Base-by-base conservation (phyloP, 2,329 filamentous ascomycete species). In the Pseudocercospora fuligena region DNA sequence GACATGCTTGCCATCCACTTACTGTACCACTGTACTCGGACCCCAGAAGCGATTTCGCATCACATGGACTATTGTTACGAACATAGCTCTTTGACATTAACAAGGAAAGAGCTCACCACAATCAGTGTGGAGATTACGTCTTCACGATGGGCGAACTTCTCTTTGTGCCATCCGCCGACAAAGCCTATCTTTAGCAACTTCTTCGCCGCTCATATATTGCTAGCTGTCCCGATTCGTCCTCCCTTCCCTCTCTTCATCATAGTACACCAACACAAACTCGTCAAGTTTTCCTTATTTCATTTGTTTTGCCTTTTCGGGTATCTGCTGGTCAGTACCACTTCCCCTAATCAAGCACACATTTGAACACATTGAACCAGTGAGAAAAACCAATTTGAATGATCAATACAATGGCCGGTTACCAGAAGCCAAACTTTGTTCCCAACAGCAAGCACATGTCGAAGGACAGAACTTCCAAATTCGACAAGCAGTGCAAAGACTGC, bases 291-390 rank as follows among this genome's bases (percentile, higher is more conserved):
- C 54, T 49, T 11, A 23, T 66, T 62, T 63, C 64, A 53, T 66
- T 62, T 59, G 60, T 63, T 31, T 43, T 46, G 47, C 27, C 60
- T 58, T 49, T 53, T 61, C 40, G 49, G 59, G 60, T 53, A 66
- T 53, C 64, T 66, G 64, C 64, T 63, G 60, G 59, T 51, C 64
- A 66, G 64, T 57, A 51, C 64, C 64, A 56, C 29, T 21, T 36
- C 27, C 46, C 33, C 33, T 21, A 33, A 56, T 54, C 23, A 5
- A 12, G 16, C 47, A 62, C 46, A 58, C 56, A 58, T 58, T 40
- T 40, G 16, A 23, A 53, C 60, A 23, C 56, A 63, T 46, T 57
- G 14, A 25, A 19, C 19, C 21, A 25, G 1, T 9, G 47, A 51
- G 11, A 25, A 25, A 27, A 51, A 51, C 16, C 6, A 19, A 2